Evolutionary conservation across 768 basidiomycete genomes (phyloP), one percentile per base, ranked within the genome.

Genomic region (Lactarius pseudohatsudake): DNA sequence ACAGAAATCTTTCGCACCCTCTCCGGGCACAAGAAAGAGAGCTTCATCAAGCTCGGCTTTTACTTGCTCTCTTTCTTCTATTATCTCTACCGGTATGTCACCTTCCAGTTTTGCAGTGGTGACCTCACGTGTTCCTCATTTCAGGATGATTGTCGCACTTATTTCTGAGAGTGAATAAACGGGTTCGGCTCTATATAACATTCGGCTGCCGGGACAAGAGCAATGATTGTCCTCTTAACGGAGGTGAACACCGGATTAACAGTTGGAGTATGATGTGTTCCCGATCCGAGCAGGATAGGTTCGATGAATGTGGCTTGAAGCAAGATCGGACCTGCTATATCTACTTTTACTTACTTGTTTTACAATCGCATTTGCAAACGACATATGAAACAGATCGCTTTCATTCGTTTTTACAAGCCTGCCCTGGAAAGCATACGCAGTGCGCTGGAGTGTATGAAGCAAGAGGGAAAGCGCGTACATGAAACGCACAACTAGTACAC

Each of bases 1-100:
- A 98, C 96, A 28, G 97, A 99, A 80, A 99, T 98, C 71, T 99
- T 99, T 85, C 86, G 97, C 71, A 94, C 96, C 64, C 79, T 98
- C 57, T 85, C 90, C 16, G 87, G 84, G 47, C 97, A 98, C 80
- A 99, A 99, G 81, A 97, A 94, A 75, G 96, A 96, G 80, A 89
- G 89, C 72, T 96, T 97, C 74, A 84, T 95, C 78, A 97, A 96
- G 80, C 88, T 97, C 63, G 94, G 92, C 13, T 94, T 94, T 79
- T 96, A 94, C 76, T 86, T 94, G 70, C 81, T 94, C 64, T 93
- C 92, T 64, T 93, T 92, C 82, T 93, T 94, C 82, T 93, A 91
- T 77, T 94, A 94, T 74, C 86, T 94, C 71, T 94, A 94, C 74
- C 83, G 91, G 92, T 92, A 71, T 64, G 92, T 74, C 38, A 4